Conservation (phyloP, 176 grass and related monocot species). For the Chrysopogon serrulatus region DNA sequence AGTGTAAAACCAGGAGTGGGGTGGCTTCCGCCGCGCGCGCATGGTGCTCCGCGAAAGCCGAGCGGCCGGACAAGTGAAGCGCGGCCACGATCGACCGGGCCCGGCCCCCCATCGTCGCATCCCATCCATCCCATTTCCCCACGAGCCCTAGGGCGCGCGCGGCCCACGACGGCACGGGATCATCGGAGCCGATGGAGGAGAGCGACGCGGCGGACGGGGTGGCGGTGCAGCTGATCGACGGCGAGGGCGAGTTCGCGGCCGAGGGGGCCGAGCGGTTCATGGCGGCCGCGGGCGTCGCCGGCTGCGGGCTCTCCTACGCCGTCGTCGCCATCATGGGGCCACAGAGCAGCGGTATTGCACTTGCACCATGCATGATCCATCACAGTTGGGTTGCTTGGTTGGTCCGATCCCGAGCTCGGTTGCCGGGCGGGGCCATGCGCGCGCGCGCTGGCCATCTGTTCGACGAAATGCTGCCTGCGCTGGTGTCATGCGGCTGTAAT, state of each 20-base stretch:
- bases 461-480: constrained; percentile 23
- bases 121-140: neutral
- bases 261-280: constrained; percentile 54
- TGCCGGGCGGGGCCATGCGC: neutral
- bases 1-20: neutral
- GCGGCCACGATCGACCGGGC: neutral
- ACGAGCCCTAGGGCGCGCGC: neutral
- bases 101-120: neutral
- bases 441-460: constrained; percentile 8
- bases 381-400: neutral
- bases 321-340: constrained; percentile 68
- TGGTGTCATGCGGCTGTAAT: neutral
- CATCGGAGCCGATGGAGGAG: constrained; percentile 12
- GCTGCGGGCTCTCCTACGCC: constrained; percentile 60
- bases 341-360: constrained; percentile 56
- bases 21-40: neutral
- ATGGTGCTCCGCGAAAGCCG: constrained; percentile 41
- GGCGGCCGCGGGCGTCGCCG: constrained; percentile 37
- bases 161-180: neutral
- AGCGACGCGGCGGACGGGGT: neutral
- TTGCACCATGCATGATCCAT: neutral
- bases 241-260: constrained; percentile 49
- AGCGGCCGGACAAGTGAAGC: constrained; percentile 31
- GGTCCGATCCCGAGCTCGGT: neutral
- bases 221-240: constrained; percentile 60